Evolutionary conservation across 1,284 basidiomycete species (phyloP).

Genomic region (Leccinum pseudoinsigne): DNA sequence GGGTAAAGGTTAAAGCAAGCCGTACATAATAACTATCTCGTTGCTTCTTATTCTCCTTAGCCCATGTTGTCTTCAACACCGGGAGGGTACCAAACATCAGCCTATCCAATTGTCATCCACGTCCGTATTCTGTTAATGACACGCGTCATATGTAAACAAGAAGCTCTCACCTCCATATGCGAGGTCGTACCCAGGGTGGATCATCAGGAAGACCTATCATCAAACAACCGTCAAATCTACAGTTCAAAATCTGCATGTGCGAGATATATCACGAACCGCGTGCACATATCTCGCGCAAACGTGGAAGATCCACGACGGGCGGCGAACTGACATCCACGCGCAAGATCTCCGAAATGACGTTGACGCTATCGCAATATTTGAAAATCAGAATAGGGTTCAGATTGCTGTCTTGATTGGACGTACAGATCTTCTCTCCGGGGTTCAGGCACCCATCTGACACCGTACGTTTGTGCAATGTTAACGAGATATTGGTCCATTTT

Average conservation of each 20-base stretch:
- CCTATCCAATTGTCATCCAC: slow-evolving; percentile 36
- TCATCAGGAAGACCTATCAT: slow-evolving; percentile 64
- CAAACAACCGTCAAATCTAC: slow-evolving; percentile 10
- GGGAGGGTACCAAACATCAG: slow-evolving; percentile 64
- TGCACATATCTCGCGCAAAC: slow-evolving; percentile 54
- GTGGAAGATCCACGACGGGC: slow-evolving; percentile 56
- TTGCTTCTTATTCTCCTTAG: slow-evolving; percentile 55
- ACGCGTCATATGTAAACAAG: not conserved
- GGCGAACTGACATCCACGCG: slow-evolving; percentile 42
- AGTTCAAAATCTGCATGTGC: not conserved
- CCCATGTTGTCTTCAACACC: slow-evolving; percentile 56
- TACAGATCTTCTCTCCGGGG: slow-evolving; percentile 62
- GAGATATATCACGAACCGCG: slow-evolving; percentile 44
- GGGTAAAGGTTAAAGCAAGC: slow-evolving; percentile 7
- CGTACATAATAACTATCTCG: slow-evolving; percentile 71
- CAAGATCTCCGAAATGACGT: slow-evolving; percentile 57
- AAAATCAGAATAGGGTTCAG: not conserved
- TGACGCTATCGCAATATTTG: slow-evolving; percentile 40
- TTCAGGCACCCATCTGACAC: slow-evolving; percentile 63
- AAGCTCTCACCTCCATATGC: slow-evolving; percentile 64
- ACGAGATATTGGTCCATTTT: slow-evolving; percentile 56
- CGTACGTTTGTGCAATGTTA: slow-evolving; percentile 51
- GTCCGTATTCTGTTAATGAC: not conserved
- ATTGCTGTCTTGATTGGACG: slow-evolving; percentile 25
- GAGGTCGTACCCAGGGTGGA: slow-evolving; percentile 69